Base-by-base conservation (phyloP, 257 asterid genomes). In the Petunia secreta region DNA sequence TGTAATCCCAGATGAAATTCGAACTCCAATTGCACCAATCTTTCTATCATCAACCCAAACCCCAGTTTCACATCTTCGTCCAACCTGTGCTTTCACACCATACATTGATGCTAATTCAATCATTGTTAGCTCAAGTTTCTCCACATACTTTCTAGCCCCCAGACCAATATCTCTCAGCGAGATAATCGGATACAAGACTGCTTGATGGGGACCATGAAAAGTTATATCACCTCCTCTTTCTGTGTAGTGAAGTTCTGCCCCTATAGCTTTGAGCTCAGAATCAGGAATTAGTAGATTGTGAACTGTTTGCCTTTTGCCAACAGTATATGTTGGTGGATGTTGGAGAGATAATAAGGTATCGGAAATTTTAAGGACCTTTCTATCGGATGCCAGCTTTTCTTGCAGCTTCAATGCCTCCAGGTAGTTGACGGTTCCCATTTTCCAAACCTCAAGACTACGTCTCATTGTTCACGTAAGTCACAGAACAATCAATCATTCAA, bases 181-280 rank as follows among this genome's bases (percentile, higher is more conserved):
- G 67, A 93, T 80, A 71, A 91, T 87, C 38, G 93, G 98, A 77
- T 90, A 93, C 69, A 93, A 80, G 75, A 93, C 80, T 0, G 91
- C 94, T 68, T 93, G 97, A 79, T 55, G 91, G 5, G 94, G 95
- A n/a, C 97, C 96, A 50, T 91, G 98, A 84, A 87, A 93, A 1
- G 96, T 93, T 80, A 89, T 90, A 75, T 91, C 97, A 55, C 98
- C 98, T 75, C 95, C 98, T 37, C 95, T 86, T 71, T 89, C 85
- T 8, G 96, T 90, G 79, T 88, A 87, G 83, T 90, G 88, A 75
- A 91, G 89, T 60, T 87, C 88, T 5, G 94, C 93, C 10, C 97
- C 97, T 84, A 93, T 85, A 34, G 87, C 52, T 80, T 88, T 85
- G n/a, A 91, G 89, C 52, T 91, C 90, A 25, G 88, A 79, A 73